Evolutionary conservation across 495 filamentous ascomycete genomes (phyloP).

Genomic region (Penicillium alfredii): DNA sequence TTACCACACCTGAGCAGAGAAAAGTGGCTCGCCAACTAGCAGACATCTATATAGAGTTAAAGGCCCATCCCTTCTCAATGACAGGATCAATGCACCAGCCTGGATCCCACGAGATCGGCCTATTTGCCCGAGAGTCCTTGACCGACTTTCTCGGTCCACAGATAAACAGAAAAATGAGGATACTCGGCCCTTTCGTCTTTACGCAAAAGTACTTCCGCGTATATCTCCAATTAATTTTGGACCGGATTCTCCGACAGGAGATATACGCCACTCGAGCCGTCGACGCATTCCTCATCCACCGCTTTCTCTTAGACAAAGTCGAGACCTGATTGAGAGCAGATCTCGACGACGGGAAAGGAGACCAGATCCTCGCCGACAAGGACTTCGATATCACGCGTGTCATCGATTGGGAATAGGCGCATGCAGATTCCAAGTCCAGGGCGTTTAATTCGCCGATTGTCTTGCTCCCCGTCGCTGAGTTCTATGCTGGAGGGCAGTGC

Average conservation of each 20-base stretch:
- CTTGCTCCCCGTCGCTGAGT: conserved; percentile 36
- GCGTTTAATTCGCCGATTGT: conserved; percentile 39
- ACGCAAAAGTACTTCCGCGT: conserved; percentile 12
- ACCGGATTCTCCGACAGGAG: conserved; percentile 29
- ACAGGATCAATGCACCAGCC: conserved; percentile 25
- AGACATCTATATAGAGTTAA: conserved; percentile 34
- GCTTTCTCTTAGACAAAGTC: conserved; percentile 29
- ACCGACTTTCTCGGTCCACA: conserved; percentile 15
- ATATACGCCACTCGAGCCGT: conserved; percentile 14
- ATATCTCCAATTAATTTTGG: conserved; percentile 20
- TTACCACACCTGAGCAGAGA: conserved; percentile 19
- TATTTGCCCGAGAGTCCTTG: conserved; percentile 28
- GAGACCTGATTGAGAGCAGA: conserved; percentile 3
- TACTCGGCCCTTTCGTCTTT: conserved; percentile 18
- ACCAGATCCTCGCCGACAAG: conserved; percentile 40
- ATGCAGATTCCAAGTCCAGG: conserved; percentile 25
- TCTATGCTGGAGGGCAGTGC: conserved; percentile 32
- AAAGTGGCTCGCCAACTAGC: conserved; percentile 36
- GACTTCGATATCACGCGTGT: conserved; percentile 39
- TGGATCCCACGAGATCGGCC: conserved; percentile 15
- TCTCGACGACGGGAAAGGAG: conserved; percentile 32
- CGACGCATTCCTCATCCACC: conserved; percentile 34
- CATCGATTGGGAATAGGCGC: conserved; percentile 43
- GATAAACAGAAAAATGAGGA: too few relatives aligned
- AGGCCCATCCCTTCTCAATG: conserved; percentile 23